These are phyloP conservation scores for Paecilomyces dactylethromorphus DNA, from an alignment of 2,329 filamentous ascomycete genomes.

Conservation along the genomic window DNA sequence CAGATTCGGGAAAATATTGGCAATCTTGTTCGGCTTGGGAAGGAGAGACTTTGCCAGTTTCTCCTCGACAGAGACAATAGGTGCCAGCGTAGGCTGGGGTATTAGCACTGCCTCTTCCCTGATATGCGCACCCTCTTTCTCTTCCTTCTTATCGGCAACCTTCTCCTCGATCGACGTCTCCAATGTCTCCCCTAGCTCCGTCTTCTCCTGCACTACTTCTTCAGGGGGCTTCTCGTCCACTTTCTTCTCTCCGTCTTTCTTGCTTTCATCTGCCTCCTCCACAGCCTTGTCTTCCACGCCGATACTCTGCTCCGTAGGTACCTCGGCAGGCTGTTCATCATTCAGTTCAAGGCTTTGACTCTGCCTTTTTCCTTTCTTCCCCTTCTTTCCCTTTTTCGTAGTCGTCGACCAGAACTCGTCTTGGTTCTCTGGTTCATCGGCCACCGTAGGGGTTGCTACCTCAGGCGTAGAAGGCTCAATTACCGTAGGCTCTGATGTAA, in stretches of 20 bases:
- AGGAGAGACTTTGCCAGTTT: constrained; percentile 8
- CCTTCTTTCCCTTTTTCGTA: not conserved
- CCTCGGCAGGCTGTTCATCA: too few relatives aligned
- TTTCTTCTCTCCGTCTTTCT: not conserved
- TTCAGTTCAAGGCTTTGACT: not conserved
- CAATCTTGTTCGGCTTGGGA: constrained; percentile 21
- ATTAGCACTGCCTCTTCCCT: not conserved
- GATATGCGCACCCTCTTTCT: not conserved
- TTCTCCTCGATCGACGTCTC: not conserved
- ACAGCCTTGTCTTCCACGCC: not conserved
- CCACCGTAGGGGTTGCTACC: not conserved
- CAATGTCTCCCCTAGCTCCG: not conserved
- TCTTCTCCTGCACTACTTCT: not conserved
- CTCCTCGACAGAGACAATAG: constrained; percentile 2
- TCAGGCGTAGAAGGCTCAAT: not conserved
- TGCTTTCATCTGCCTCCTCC: not conserved
- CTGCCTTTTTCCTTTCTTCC: not conserved
- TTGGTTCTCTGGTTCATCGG: not conserved
- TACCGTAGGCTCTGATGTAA: not conserved
- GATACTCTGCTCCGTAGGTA: not conserved
- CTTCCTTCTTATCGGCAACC: not conserved
- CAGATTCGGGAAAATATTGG: constrained; percentile 28
- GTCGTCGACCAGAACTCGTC: not conserved
- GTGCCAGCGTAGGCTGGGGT: not conserved
- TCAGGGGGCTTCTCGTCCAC: not conserved